phyloP scores from a whole-genome alignment of 345 rosid genomes.

The Sisymbrium irio region DNA sequence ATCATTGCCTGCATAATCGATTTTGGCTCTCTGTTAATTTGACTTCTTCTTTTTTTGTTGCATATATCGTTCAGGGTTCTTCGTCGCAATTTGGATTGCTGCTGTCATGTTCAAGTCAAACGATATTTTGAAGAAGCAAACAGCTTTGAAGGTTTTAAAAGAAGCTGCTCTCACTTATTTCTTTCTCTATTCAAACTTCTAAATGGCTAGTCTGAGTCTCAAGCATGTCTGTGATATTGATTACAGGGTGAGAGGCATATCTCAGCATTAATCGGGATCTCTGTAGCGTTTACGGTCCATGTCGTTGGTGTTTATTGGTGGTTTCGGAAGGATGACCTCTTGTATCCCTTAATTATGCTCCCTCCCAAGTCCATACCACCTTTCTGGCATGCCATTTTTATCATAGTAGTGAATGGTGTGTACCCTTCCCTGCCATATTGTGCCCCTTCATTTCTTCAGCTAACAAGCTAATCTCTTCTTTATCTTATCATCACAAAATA shows the following conservation, averaged over 20 bases:
- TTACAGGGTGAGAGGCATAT: slow-evolving; percentile 96
- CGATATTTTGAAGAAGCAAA: slow-evolving; percentile 91
- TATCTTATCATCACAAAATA: background rate
- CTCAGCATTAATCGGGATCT: slow-evolving; percentile 67
- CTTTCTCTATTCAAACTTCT: background rate
- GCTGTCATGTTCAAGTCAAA: slow-evolving; percentile 98
- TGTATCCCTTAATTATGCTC: slow-evolving; percentile 88
- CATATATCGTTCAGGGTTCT: slow-evolving; percentile 66
- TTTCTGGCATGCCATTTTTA: slow-evolving; percentile 96
- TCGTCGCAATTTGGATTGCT: slow-evolving; percentile 96
- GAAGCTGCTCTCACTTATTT: background rate
- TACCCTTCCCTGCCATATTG: slow-evolving; percentile 15
- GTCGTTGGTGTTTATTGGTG: slow-evolving; percentile 94
- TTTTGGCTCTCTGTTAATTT: too few relatives aligned
- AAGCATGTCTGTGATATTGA: slow-evolving; percentile 32
- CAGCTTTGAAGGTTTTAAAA: slow-evolving; percentile 77
- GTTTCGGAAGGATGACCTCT: slow-evolving; percentile 84
- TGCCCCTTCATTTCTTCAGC: slow-evolving; percentile 4
- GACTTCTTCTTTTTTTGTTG: too few relatives aligned
- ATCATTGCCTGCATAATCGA: too few relatives aligned
- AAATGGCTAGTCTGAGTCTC: slow-evolving; percentile 9
- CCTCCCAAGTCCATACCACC: slow-evolving; percentile 98
- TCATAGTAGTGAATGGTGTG: slow-evolving; percentile 92
- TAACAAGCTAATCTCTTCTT: background rate
- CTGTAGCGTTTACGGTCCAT: slow-evolving; percentile 66